Conservation (phyloP, 108 stramenopile species). For the Fragilaria crotonensis region DNA sequence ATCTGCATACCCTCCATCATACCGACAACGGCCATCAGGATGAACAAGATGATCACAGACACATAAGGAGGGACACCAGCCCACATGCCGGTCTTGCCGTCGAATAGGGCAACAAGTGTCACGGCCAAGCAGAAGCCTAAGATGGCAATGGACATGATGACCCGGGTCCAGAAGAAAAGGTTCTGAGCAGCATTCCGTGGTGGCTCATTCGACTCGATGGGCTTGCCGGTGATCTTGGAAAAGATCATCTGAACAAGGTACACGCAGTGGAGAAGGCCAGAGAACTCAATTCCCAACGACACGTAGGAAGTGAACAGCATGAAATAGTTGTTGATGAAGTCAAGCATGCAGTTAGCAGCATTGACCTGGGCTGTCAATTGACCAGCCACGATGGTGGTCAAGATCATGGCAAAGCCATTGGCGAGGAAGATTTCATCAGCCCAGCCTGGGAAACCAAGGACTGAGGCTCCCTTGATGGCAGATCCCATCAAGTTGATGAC, state of each 20-base stretch:
- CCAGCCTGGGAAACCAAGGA: slow-evolving; percentile 16
- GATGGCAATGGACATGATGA: slow-evolving; percentile 25
- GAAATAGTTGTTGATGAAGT: slow-evolving; percentile 77
- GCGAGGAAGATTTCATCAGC: slow-evolving; percentile 39
- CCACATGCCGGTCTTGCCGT: too few species aligned
- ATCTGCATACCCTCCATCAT: too few species aligned
- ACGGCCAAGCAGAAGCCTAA: too few species aligned
- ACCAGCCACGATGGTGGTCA: slow-evolving; percentile 41
- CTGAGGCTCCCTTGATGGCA: too few species aligned
- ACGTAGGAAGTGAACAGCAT: slow-evolving; percentile 60
- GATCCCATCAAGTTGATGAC: too few species aligned
- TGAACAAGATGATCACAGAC: slow-evolving; percentile 31
- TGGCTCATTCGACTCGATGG: too few species aligned
- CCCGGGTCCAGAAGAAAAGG: slow-evolving; percentile 47
- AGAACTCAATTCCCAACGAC: too few species aligned
- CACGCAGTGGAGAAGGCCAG: too few species aligned
- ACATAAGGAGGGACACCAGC: slow-evolving; percentile 30
- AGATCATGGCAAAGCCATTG: slow-evolving; percentile 44
- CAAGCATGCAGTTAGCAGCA: slow-evolving; percentile 66
- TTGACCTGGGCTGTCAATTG: slow-evolving; percentile 71
- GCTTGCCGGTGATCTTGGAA: too few species aligned
- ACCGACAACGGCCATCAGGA: slow-evolving; percentile 36
- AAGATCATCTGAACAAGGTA: too few species aligned
- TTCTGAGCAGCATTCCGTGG: too few species aligned
- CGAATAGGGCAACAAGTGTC: too few species aligned